Evolutionary conservation across 2,329 filamentous ascomycete genomes (phyloP), one percentile per base, ranked within the genome.

Genomic region (Phialocephala subalpina): DNA sequence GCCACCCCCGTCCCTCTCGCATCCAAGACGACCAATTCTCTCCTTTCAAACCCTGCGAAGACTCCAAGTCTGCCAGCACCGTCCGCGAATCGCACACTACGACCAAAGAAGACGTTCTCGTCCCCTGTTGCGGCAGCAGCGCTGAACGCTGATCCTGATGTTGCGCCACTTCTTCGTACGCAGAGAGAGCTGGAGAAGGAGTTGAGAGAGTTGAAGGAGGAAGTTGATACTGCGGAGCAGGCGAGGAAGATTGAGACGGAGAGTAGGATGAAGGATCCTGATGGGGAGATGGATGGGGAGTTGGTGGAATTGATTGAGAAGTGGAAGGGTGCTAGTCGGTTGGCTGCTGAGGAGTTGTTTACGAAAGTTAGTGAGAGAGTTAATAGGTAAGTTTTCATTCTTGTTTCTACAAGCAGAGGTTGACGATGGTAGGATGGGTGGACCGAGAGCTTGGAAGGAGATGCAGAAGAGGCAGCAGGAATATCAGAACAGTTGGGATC

Each of bases 331-430:
- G 86, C 87, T 20, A 86, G 85, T 66, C 83, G 89, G 68, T 79
- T 82, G 58, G 90, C 88, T 7, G 90, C 90, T 0, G 90, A 93
- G 70, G 88, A 91, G 72, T 78, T 92, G 12, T 92, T 90, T 75
- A 82, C 79, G 27, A 78, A 81, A 22, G 87, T 90, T 25, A 83
- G 84, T 68, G 87, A 89, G 75, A 79, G 87, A 62, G 82, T 91
- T 40, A 81, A 86, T 72, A 79, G 84, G 70, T 77, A 67, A 58
- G 69, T 70, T 22, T 4, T 22, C 22, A 14, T 22, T 2, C 22
- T 12, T 38, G 1, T 22, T 53, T 22, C 14, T 29, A 18, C 16
- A 14, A 55, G 11, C 3, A n/a, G 29, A 20, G 14, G 33, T 65
- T 70, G 55, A 70, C 2, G 20, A 18, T 52, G 18, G 29, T 53